Conservation (phyloP, 495 filamentous ascomycete species). For the Penicillium arizonense region DNA sequence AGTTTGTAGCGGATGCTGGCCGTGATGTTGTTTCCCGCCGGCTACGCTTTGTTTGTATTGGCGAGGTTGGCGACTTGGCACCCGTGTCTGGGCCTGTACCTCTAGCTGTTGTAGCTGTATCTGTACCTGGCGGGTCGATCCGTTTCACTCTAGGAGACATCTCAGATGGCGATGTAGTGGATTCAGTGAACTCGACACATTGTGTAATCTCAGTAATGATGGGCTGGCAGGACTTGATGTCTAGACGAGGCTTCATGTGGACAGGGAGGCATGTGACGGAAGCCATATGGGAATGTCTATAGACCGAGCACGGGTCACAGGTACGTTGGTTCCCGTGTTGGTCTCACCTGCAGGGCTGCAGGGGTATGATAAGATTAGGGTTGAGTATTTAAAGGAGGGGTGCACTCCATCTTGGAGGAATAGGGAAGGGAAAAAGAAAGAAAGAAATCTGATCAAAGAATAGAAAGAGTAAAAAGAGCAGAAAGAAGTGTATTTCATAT, state of each 20-base stretch:
- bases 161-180: constrained; percentile 4
- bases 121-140: constrained; percentile 15
- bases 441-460: not conserved
- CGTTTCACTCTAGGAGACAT: constrained; percentile 20
- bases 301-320: not conserved
- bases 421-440: not conserved
- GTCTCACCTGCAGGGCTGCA: not conserved
- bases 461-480: not conserved
- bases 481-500: not conserved
- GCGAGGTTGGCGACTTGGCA: constrained; percentile 8
- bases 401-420: constrained; percentile 3
- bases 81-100: no score
- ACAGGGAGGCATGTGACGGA: constrained; percentile 33
- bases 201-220: constrained; percentile 12
- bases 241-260: constrained; percentile 13
- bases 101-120: not conserved
- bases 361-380: constrained; percentile 18
- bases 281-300: constrained; percentile 14
- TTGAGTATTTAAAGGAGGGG: constrained; percentile 5
- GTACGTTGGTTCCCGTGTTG: not conserved
- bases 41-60: constrained; percentile 12
- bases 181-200: constrained; percentile 7
- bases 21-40: constrained; percentile 21
- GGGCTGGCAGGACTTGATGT: constrained; percentile 10
- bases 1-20: constrained; percentile 24